Evolutionary conservation across 768 basidiomycete genomes (phyloP), one percentile per base, ranked within the genome.

Genomic region (Pholiota microspora): DNA sequence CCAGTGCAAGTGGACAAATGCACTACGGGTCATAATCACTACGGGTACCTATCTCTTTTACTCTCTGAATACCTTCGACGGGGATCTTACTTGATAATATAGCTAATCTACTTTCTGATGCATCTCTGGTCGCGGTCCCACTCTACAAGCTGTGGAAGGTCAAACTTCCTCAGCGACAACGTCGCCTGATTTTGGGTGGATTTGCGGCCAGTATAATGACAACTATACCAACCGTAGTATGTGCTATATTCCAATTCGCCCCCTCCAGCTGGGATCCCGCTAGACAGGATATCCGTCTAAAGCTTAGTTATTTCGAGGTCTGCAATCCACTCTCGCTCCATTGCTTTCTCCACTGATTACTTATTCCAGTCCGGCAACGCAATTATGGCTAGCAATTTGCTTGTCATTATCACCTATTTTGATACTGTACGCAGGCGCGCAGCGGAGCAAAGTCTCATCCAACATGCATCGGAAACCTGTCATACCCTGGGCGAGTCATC

Each of bases 231-330:
- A 47, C 51, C 5, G 36, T 49, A 15, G 58, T 5, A 16, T 48
- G 45, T 18, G 45, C 48, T 5, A 25, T 59, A 13, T 56, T 59
- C 49, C 51, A 48, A 31, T 59, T 59, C 38, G 58, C 55, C 27
- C 58, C 58, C 3, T 38, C 46, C 4, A 56, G 32, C 28, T 56
- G 55, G 58, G 55, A 56, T 23, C 58, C 58, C 12, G 58, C 58
- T 18, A 32, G 58, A 31, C 31, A 32, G 27, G 35, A 42, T 7
- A 28, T 59, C 9, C 54, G 50, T 9, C 5, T 34, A 28, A 51
- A 29, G 35, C 44, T 51, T 2, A 47, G 31, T 10, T 53, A 38
- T 31, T 52, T 59, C 8, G 54, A 59, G 58, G 58, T 59, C 27
- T 3, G 27, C 34, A 42, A 21, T n/a, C n/a, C n/a, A n/a, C n/a